A percentile compares a stretch with the other conserved stretches of the same genome.
Evolutionary conservation across 2,329 filamentous ascomycete genomes (phyloP).

Genomic region (Penicillium paneum): DNA sequence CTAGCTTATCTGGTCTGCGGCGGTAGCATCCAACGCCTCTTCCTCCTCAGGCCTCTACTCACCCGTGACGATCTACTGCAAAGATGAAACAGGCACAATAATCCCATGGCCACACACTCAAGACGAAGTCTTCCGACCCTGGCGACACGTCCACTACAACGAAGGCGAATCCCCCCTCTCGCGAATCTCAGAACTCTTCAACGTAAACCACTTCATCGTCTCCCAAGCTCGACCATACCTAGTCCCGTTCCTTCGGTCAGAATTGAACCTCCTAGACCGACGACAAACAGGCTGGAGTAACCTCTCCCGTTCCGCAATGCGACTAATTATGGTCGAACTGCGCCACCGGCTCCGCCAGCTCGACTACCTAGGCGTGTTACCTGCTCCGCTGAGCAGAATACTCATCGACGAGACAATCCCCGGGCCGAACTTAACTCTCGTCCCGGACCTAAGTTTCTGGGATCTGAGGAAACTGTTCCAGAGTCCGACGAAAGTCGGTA

Average conservation of each 20-base stretch:
- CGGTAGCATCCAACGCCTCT: conserved; percentile 42
- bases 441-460: conserved; percentile 68
- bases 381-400: conserved; percentile 67
- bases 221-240: conserved; percentile 89
- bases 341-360: conserved; percentile 78
- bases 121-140: conserved; percentile 64
- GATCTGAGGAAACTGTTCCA: conserved; percentile 81
- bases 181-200: conserved; percentile 78
- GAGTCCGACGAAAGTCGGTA: conserved; percentile 69
- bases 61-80: conserved; percentile 69
- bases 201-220: conserved; percentile 93
- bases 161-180: conserved; percentile 66
- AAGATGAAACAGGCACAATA: conserved; percentile 69
- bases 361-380: conserved; percentile 71
- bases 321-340: conserved; percentile 71
- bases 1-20: conserved; percentile 58
- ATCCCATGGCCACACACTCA: conserved; percentile 66
- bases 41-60: conserved; percentile 63
- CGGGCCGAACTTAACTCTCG: conserved; percentile 72
- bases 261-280: conserved; percentile 70
- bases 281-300: conserved; percentile 58
- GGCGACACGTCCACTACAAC: conserved; percentile 62
- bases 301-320: conserved; percentile 55
- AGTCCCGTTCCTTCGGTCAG: conserved; percentile 76
- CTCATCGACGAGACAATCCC: conserved; percentile 80